A percentile compares a stretch with the other conserved stretches of the same genome.
Evolutionary conservation across 345 rosid species (phyloP).

Genomic region (Populus nigra): DNA sequence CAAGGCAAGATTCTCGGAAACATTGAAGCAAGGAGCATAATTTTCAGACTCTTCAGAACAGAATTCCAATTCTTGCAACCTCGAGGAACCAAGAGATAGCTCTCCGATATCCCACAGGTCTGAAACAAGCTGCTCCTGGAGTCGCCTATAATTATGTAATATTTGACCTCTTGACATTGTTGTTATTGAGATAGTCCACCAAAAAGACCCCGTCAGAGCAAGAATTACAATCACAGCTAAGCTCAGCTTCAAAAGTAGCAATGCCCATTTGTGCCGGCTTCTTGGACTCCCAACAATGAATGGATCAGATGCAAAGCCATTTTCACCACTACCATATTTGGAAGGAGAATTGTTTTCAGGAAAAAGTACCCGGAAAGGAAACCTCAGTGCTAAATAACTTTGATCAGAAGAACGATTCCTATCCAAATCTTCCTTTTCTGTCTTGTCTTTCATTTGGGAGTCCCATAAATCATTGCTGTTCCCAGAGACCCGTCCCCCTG

Average conservation of each 20-base stretch:
- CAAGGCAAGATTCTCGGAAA: conserved; percentile 52
- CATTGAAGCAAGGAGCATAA: conserved; percentile 82
- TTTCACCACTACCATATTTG: conserved; percentile 52
- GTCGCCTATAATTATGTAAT: conserved; percentile 70
- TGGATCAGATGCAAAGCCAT: conserved; percentile 58
- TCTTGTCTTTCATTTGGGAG: conserved; percentile 73
- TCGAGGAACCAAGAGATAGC: conserved; percentile 73
- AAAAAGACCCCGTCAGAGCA: conserved; percentile 79
- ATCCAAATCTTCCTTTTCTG: conserved; percentile 60
- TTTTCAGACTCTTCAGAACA: conserved; percentile 70
- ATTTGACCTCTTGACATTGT: conserved; percentile 68
- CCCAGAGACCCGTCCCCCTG: conserved; percentile 62
- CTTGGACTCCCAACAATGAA: conserved; percentile 48
- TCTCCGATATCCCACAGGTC: conserved; percentile 92
- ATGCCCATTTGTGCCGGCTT: conserved; percentile 53
- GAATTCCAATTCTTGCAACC: conserved; percentile 69
- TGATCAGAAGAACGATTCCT: conserved; percentile 56
- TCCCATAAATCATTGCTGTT: conserved; percentile 59
- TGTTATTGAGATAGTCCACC: conserved; percentile 89
- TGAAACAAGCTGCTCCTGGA: conserved; percentile 81
- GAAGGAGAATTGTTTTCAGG: conserved; percentile 54
- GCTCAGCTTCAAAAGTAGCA: conserved; percentile 65
- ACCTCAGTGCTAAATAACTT: conserved; percentile 46
- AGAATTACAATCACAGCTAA: conserved; percentile 59
- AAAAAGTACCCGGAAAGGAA: conserved; percentile 51